These are phyloP conservation scores for Diplodia corticola DNA, from an alignment of 2,329 filamentous ascomycete species.

Conservation along the genomic window DNA sequence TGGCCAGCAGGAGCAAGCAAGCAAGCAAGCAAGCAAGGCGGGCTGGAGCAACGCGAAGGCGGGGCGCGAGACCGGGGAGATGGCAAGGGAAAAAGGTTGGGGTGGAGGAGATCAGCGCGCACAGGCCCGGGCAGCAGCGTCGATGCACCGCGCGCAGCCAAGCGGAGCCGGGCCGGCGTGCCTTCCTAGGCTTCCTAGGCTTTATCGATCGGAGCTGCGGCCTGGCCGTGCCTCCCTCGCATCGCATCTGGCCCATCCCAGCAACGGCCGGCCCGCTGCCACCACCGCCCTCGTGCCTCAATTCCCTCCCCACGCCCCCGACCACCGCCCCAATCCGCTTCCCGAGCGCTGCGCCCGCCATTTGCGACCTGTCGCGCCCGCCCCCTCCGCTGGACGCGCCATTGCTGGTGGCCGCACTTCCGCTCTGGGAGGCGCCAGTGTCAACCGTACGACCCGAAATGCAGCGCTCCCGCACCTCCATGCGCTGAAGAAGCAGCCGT, in stretches of 20 bases:
- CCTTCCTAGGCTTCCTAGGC: too few species aligned
- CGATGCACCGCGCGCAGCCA: neutral
- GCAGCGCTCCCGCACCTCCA: slow-evolving; percentile 14
- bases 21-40: neutral
- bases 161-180: neutral
- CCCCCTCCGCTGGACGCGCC: neutral
- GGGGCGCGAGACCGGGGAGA: neutral
- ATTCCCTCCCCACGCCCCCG: neutral
- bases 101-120: slow-evolving; percentile 1
- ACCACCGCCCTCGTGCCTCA: neutral
- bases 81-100: neutral
- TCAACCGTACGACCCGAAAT: slow-evolving; percentile 20
- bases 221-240: neutral
- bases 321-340: neutral
- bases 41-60: too few species aligned
- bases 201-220: slow-evolving; percentile 16
- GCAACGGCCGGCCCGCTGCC: slow-evolving; percentile 10
- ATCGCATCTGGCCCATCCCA: neutral
- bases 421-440: slow-evolving; percentile 17
- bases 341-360: neutral
- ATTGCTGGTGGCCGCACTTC: neutral
- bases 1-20: neutral
- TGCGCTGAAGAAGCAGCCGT: slow-evolving; percentile 21
- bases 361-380: neutral
- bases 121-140: neutral